These are phyloP conservation scores for Scutellaria barbata DNA, from an alignment of 257 asterid genomes.

Conservation along the genomic window DNA sequence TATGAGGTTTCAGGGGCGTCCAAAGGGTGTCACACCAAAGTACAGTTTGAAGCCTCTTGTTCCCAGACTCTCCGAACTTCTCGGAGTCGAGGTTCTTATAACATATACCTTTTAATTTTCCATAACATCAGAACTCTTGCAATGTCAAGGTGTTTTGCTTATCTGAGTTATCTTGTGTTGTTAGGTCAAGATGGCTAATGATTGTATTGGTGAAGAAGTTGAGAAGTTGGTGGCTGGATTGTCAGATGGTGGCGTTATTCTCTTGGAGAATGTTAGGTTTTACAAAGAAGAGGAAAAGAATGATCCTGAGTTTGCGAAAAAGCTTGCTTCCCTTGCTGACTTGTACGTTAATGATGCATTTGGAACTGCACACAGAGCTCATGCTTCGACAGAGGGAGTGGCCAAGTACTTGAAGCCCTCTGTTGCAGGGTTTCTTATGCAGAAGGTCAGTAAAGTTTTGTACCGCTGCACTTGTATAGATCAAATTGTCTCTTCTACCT, in stretches of 20 bases:
- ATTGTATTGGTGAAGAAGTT: constrained; percentile 80
- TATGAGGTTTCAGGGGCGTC: constrained; percentile 70
- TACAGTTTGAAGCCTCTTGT: constrained; percentile 94
- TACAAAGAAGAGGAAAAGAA: constrained; percentile 66
- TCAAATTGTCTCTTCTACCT: neutral
- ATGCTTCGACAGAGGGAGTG: constrained; percentile 67
- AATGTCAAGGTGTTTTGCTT: constrained; percentile 13
- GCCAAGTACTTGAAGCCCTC: constrained; percentile 56
- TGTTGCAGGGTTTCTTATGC: constrained; percentile 67
- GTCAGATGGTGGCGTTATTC: constrained; percentile 78
- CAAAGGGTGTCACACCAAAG: constrained; percentile 93
- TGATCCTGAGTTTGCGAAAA: constrained; percentile 62
- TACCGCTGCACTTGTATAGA: neutral
- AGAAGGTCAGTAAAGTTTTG: constrained; percentile 45
- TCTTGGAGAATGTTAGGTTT: constrained; percentile 79
- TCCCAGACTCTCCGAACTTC: constrained; percentile 80
- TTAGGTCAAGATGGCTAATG: constrained; percentile 84
- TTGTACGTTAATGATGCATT: constrained; percentile 81
- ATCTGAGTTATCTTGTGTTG: neutral
- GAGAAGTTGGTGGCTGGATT: constrained; percentile 68
- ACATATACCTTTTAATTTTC: neutral
- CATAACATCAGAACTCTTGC: neutral
- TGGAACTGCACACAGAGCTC: constrained; percentile 80
- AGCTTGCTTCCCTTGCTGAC: constrained; percentile 65
- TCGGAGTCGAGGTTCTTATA: constrained; percentile 68